Percentiles rank a stretch among this genome's conserved stretches.
phyloP scores from a whole-genome alignment of 441 rosid genomes.

The Capsella rubella region DNA sequence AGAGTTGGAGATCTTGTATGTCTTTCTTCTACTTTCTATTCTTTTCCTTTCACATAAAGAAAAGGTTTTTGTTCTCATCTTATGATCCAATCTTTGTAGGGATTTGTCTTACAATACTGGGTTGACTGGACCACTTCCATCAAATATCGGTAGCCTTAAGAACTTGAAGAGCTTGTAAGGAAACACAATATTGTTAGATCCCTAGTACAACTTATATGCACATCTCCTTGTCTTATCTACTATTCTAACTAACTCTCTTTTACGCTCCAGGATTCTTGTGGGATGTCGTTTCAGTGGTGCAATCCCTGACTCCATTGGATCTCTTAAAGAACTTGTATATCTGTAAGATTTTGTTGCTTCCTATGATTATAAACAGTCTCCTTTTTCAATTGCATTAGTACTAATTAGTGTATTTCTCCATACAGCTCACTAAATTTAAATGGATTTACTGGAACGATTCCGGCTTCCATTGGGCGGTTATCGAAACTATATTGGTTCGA shows the following conservation, averaged over 20 bases:
- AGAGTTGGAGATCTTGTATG: constrained; percentile 73
- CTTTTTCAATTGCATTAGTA: constrained; percentile 5
- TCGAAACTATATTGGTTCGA: constrained; percentile 77
- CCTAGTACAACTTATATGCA: neutral
- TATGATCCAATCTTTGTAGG: constrained; percentile 48
- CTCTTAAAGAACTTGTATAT: constrained; percentile 50
- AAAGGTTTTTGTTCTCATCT: neutral
- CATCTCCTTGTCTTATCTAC: neutral
- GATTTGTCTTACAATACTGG: constrained; percentile 76
- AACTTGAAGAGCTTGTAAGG: constrained; percentile 75
- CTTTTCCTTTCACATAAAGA: neutral
- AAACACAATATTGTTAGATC: neutral
- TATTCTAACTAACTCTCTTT: constrained; percentile 4
- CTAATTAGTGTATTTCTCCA: constrained; percentile 36
- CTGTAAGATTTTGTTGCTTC: constrained; percentile 61
- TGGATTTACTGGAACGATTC: constrained; percentile 71
- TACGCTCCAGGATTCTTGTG: constrained; percentile 59
- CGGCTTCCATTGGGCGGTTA: constrained; percentile 73
- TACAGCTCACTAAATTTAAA: constrained; percentile 81
- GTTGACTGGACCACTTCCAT: constrained; percentile 71
- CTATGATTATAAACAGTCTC: neutral
- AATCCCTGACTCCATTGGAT: constrained; percentile 75
- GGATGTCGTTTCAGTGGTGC: constrained; percentile 79
- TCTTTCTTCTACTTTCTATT: neutral
- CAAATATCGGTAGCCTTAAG: constrained; percentile 61